Base-by-base conservation (phyloP, 768 basidiomycete genomes). In the Pholiota conissans region DNA sequence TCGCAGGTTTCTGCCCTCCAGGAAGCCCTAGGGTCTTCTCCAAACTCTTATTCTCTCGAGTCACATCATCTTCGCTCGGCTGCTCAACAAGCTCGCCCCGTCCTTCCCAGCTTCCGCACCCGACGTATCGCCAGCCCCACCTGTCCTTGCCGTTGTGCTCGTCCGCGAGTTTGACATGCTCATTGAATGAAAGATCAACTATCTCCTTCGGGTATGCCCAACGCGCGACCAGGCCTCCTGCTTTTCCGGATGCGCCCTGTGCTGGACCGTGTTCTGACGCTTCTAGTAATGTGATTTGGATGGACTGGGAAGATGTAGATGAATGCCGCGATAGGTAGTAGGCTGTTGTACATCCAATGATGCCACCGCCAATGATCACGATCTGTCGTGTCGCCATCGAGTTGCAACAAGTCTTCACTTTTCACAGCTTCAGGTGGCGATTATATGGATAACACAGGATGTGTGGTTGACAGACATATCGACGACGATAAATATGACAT, bases 71-170 rank as follows among this genome's bases (percentile, higher is more conserved):
- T 64, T n/a, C 67, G 68, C 42, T 57, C 67, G 57, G 35, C 47
- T 57, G 64, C 3, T 56, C 56, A 20, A 52, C 67, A 5, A 57
- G 61, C 61, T 82, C 80, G 2, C 83, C 85, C 6, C 76, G 74
- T n/a, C 89, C 89, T 61, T 84, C 80, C 89, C 89, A 91, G 60
- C 77, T 84, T 5, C 86, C 86, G 61, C 86, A 89, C n/a, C 76
- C 75, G 34, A 93, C 86, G 63, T 79, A 84, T 46, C 93, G 74
- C 83, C 90, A 95, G 0, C 92, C 92, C 92, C 91, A 95, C n/a
- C 85, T 74, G 27, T 83, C 79, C 28, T 76, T 70, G 2, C 93
- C 93, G 56, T 79, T 79, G 70, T 89, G 85, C 63, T 87, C 76
- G 49, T 82, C 69, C 3, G 92, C 90, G 8, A 96, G 79, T 34